A percentile compares a stretch with the other conserved stretches of the same genome.
phyloP scores from a whole-genome alignment of 441 rosid species.

The Cnidoscolus chayamansa region DNA sequence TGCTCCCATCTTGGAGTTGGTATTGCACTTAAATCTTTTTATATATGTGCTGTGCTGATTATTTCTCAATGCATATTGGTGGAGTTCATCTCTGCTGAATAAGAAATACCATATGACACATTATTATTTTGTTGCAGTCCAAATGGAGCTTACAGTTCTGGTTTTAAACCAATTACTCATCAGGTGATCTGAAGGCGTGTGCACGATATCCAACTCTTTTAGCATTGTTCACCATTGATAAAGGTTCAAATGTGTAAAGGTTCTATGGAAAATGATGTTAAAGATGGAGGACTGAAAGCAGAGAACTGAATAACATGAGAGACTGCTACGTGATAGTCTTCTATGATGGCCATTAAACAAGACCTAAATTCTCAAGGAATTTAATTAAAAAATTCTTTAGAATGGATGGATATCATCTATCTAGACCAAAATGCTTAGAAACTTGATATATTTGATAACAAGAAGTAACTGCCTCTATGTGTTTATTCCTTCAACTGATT shows the following conservation, averaged over 20 bases:
- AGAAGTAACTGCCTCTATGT: background rate
- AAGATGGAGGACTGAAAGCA: background rate
- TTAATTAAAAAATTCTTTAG: background rate
- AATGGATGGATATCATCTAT: constrained; percentile 8
- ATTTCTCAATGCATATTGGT: background rate
- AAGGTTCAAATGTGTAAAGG: background rate
- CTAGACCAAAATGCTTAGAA: background rate
- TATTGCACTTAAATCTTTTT: background rate
- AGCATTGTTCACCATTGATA: constrained; percentile 6
- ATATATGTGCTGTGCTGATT: background rate
- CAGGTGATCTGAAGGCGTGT: constrained; percentile 86
- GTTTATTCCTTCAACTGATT: background rate
- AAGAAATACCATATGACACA: constrained; percentile 1
- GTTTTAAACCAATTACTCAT: constrained; percentile 92
- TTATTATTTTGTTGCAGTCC: constrained; percentile 52
- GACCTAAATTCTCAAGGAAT: background rate
- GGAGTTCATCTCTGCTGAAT: background rate
- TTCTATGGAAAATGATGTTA: background rate
- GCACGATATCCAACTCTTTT: constrained; percentile 25
- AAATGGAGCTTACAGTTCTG: constrained; percentile 94
- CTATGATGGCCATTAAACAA: background rate
- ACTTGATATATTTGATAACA: background rate
- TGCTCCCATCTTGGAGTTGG: background rate
- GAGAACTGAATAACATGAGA: background rate
- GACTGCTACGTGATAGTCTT: background rate